Base-by-base conservation (phyloP, 2,329 filamentous ascomycete species). In the Amylocarpus encephaloides region DNA sequence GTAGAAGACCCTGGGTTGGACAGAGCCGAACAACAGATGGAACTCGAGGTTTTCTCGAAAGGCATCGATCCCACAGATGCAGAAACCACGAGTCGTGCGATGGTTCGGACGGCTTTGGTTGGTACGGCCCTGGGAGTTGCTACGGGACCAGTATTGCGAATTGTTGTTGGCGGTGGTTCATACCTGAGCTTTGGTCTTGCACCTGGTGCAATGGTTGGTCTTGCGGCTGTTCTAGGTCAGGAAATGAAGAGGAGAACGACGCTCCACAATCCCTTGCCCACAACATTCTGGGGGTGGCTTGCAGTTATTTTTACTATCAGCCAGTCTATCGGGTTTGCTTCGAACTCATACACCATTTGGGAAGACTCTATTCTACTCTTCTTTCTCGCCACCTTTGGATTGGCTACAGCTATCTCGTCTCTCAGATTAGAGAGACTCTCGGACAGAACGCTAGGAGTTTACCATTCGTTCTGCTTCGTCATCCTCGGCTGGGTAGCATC, bases 321-420 rank as follows among this genome's bases (percentile, higher is more conserved):
- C 54, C 88, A 95, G 64, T 94, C 90, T n/a, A 73, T 88, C 46
- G 92, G 93, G 6, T 98, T 97, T 66, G 92, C 92, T 0, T 93
- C 93, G 3, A 98, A 98, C 70, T 98, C 93, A 0, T 98, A 91
- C 70, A 97, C 92, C 0, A 95, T 98, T 58, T 98, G 93, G 91
- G 93, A 98, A 71, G 93, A 98, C 64, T 87, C 89, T 12, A 96
- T 96, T 49, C 77, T 95, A 4, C 75, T 95, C 2, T 95, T 95
- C 71, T 92, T 97, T 71, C 79, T 96, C 51, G 82, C 83, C 2
- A 93, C 91, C 0, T 96, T 97, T 65, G 91, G 90, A 29, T 68
- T 90, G 6, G 75, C 85, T n/a, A 80, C 85, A 33, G 78, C 86
- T 11, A 69, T 88, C 11, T 83, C 85, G 2, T 91, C 91, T 0